Evolutionary conservation across 352 stramenopile species (phyloP).

Genomic region (Globisporangium yorkense): DNA sequence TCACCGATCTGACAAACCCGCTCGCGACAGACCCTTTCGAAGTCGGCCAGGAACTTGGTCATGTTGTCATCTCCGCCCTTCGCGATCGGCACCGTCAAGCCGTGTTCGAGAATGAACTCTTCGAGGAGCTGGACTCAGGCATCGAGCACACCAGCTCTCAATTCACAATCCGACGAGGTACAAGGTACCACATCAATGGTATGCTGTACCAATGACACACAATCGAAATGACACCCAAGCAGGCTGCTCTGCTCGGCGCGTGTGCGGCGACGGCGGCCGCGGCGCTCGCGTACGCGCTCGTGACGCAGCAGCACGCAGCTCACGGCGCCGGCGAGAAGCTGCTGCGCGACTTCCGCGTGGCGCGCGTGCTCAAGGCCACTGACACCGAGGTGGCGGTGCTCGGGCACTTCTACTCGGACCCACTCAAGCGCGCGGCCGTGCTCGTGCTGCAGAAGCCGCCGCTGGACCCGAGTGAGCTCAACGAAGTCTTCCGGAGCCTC

Average conservation of each 20-base stretch:
- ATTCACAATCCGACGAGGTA: too few relatives aligned
- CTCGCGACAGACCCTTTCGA: too few relatives aligned
- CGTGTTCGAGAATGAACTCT: too few relatives aligned
- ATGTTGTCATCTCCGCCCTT: too few relatives aligned
- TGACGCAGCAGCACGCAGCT: constrained; percentile 20
- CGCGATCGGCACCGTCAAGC: too few relatives aligned
- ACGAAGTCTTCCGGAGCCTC: constrained; percentile 37
- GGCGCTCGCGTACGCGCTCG: constrained; percentile 28
- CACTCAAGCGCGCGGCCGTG: constrained; percentile 51
- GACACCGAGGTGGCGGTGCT: constrained; percentile 65
- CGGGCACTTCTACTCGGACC: constrained; percentile 62
- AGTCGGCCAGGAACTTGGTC: too few relatives aligned
- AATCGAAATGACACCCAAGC: constrained; percentile 1
- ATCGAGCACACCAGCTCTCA: too few relatives aligned
- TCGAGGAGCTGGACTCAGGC: too few relatives aligned
- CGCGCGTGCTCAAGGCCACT: constrained; percentile 58
- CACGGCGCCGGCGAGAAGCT: constrained; percentile 25
- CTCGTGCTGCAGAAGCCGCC: constrained; percentile 60
- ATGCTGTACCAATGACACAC: too few relatives aligned
- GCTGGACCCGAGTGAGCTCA: constrained; percentile 44
- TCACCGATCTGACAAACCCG: too few relatives aligned
- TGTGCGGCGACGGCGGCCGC: constrained; percentile 21
- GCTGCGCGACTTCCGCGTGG: constrained; percentile 51
- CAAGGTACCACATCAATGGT: too few relatives aligned
- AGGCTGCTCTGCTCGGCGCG: constrained; percentile 21